Evolutionary conservation across 2,329 filamentous ascomycete species (phyloP), one percentile per base, ranked within the genome.

Genomic region (Ilyonectria mors-panacis): DNA sequence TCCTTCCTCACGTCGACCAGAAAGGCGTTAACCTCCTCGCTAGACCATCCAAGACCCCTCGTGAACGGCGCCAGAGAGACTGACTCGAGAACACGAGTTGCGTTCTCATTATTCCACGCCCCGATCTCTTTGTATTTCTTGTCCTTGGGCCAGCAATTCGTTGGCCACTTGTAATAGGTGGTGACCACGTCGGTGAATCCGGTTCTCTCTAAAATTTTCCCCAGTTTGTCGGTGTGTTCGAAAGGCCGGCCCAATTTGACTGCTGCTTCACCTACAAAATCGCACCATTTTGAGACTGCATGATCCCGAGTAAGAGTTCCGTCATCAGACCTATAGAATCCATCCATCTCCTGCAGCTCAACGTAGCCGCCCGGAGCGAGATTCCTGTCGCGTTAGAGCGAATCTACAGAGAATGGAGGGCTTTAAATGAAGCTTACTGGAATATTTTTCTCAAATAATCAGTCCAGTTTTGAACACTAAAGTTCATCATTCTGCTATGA

Each of bases 401-500:
- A 47, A 17, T 17, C 33, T 37, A 12, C 2, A 10, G 15, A 17
- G 5, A 13, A 21, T 6, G 15, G 21, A 4, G 37, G 13, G 13
- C 2, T 17, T 39, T 13, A 39, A 57, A 2, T 6, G 30, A 17
- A 1, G 1, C 59, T 8, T 47, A 70, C 71, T 57, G 19, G 12
- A 59, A 66, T 2, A 66, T 68, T 3, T 70, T 66, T 0, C 30
- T 44, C 0, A 72, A 15, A 23, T 70, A 66, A 0, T 65, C 60
- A 0, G 53, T 50, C 64, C 64, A 73, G 33, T 63, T 59, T 4
- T 48, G 26, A 1, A 73, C 39, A 1, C 57, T 66, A 1, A 61
- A 72, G 6, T 65, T 66, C 67, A 72, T 73, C 48, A 73, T 51
- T 1, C 71, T 57, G 19, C 69, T 70, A 5, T 73, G 71, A 0